Evolutionary conservation across 2,329 filamentous ascomycete genomes (phyloP), one percentile per base, ranked within the genome.

Genomic region (Verticillium klebahnii): DNA sequence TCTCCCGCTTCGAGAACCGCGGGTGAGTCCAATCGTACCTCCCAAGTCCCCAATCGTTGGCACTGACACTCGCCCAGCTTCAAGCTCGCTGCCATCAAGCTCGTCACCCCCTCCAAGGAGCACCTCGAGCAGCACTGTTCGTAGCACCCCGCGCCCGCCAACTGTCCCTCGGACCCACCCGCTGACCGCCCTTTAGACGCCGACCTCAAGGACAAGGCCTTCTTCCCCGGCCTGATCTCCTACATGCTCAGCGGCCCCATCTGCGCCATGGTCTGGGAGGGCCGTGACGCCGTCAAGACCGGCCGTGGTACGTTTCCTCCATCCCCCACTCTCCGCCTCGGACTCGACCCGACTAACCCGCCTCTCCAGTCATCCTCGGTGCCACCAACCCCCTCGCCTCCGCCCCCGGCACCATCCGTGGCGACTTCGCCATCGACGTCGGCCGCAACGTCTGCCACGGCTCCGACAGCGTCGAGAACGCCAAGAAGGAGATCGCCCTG

Each of bases 381-480:
- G 95, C 95, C 82, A 99, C 95, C 87, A 98, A 99, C 91, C 95
- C 95, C 75, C 87, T 95, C 69, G 91, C 89, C 77, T 98, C 94
- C 62, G 88, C 89, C 74, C 95, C 95, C 68, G 95, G 95, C 78
- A 99, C 95, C 84, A 99, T 99, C 87, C 94, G 95, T 84, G 94
- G 93, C 80, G 90, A 94, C 85, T 93, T 79, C 79, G 90, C 91
- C 79, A 91, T 94, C 72, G 87, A 81, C 64, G 77, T 80, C 77
- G 95, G 95, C 83, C 92, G 94, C 80, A 99, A 99, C 86, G 93
- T 98, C 84, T 98, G 94, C 91, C 95, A 99, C 89, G 95, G 95
- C 78, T 97, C 93, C 81, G 95, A 99, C 87, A 89, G 86, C 78
- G 94, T 99, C 81, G 95, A 99, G 89, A 97, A 88, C 85, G 95